Evolutionary conservation across 805 yeast species (phyloP), one percentile per base, ranked within the genome.

Genomic region (Nakazawaea anatomiae): DNA sequence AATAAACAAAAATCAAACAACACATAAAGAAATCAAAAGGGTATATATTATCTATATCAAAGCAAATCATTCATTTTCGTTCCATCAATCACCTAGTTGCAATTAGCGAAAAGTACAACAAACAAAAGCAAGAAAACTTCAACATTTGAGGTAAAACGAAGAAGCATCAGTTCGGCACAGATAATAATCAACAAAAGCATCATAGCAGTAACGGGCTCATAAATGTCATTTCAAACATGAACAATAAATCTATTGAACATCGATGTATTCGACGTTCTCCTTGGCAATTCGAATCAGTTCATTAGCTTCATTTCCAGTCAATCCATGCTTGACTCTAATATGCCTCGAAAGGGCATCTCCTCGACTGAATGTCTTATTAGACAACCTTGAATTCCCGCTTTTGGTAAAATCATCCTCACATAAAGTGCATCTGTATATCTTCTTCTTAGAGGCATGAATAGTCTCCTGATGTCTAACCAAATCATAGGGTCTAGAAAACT

Each of bases 261-360:
- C 53, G 29, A 63, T 68, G 59, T 76, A 87, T 66, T 86, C 92
- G 47, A 86, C 89, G 62, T 87, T 80, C 57, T 82, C 87, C 65
- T 85, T 87, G 6, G 94, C 94, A 58, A 76, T 82, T 59, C 83
- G 82, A 57, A 86, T 82, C 41, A 88, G 82, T 49, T 81, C 80
- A 52, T 79, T 73, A n/a, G 88, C 89, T 55, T 83, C 85, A 53
- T 73, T 69, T 39, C 86, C 86, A 40, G 73, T 75, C 50, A 84
- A 68, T 7, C 87, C 86, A 71, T 91, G 98, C 71, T 94, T 90
- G 44, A 90, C 92, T 60, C 95, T 83, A 55, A 91, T 83, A 67
- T 92, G 99, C 65, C 97, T 82, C 14, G 96, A 88, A 55, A 92
- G 76, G 1, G 99, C 97, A 69, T 92, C 99, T 64, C 90, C 86